phyloP scores from a whole-genome alignment of 805 yeast genomes.

The Kuraishia borneana region DNA sequence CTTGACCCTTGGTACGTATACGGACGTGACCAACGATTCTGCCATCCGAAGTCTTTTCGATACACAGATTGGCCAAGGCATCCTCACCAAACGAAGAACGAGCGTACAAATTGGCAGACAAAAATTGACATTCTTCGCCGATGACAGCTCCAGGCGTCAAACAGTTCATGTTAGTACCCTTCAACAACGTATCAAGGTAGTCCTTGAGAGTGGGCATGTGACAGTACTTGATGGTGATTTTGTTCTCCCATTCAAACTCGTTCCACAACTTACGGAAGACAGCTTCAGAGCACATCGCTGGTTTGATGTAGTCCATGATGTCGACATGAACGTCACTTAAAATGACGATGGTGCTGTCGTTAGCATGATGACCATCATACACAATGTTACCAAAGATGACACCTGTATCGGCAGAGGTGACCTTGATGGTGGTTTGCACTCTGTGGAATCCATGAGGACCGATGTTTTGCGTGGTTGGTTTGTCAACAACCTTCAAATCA shows the following conservation, averaged over 20 bases:
- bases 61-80: constrained; percentile 90
- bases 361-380: constrained; percentile 91
- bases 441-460: constrained; percentile 98
- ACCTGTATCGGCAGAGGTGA: constrained; percentile 95
- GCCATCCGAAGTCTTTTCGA: constrained; percentile 69
- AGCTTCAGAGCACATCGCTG: constrained; percentile 82
- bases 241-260: constrained; percentile 99
- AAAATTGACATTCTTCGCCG: constrained; percentile 82
- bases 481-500: constrained; percentile 88
- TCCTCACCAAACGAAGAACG: constrained; percentile 94
- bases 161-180: constrained; percentile 88
- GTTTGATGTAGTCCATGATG: constrained; percentile 94
- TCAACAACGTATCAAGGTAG: constrained; percentile 64
- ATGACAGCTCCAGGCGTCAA: constrained; percentile 87
- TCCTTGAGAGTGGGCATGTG: constrained; percentile 55
- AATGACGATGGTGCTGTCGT: constrained; percentile 81
- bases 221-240: constrained; percentile 71
- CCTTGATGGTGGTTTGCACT: constrained; percentile 81
- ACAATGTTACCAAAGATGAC: constrained; percentile 95
- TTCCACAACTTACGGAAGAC: constrained; percentile 98
- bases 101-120: constrained; percentile 90
- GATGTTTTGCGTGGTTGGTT: constrained; percentile 78
- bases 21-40: constrained; percentile 88
- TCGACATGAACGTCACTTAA: constrained; percentile 92
- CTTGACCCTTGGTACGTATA: constrained; percentile 96